Evolutionary conservation across 768 basidiomycete genomes (phyloP).

Genomic region (Mrakia hoshinonis): DNA sequence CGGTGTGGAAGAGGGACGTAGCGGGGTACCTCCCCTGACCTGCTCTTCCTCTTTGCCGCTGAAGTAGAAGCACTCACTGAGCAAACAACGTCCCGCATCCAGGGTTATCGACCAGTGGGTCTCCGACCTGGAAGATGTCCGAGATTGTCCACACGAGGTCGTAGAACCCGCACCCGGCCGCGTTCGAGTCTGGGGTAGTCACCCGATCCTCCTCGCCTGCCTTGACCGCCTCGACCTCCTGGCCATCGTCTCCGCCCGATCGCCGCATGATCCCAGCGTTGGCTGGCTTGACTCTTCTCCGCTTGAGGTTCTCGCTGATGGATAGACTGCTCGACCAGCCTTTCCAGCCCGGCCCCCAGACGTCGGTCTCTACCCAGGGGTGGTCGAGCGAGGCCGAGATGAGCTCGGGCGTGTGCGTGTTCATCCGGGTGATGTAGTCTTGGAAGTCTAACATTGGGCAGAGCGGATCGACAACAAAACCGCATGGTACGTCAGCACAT

Average conservation of each 20-base stretch:
- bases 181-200: no score
- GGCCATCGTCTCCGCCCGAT: no score
- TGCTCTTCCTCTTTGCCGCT: neutral
- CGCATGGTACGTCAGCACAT: no score
- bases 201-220: neutral
- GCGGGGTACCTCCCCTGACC: no score
- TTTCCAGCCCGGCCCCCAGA: slow-evolving; percentile 42
- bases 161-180: slow-evolving; percentile 36
- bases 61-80: slow-evolving; percentile 34
- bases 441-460: no score
- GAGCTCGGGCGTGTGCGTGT: slow-evolving; percentile 36
- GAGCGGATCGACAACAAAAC: no score
- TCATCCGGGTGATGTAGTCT: slow-evolving; percentile 20
- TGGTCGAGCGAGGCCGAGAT: slow-evolving; percentile 40
- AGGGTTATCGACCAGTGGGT: slow-evolving; percentile 34
- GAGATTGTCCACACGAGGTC: slow-evolving; percentile 21
- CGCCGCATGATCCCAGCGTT: neutral
- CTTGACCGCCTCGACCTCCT: neutral
- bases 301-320: slow-evolving; percentile 36
- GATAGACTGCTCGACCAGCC: slow-evolving; percentile 36
- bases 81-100: slow-evolving; percentile 39
- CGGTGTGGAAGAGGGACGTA: neutral
- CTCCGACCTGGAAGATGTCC: slow-evolving; percentile 39
- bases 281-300: slow-evolving; percentile 19
- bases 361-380: slow-evolving; percentile 37